Base-by-base conservation (phyloP, 2,329 filamentous ascomycete species). In the Paecilomyces dactylethromorphus region DNA sequence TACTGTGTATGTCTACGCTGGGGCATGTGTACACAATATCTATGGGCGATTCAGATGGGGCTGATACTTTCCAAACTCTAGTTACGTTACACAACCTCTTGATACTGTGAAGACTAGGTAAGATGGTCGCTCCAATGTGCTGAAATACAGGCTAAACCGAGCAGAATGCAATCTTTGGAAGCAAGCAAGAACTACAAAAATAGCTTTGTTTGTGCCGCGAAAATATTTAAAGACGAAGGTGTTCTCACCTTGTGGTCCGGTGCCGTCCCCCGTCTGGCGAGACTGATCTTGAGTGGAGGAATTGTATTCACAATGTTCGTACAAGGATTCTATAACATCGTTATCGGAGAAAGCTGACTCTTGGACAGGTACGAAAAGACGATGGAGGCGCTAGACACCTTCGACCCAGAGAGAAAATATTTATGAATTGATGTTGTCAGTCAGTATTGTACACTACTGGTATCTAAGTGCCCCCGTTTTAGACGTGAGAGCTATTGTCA, bases 301-400 rank as follows among this genome's bases (percentile, higher is more conserved):
- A 96, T 99, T 69, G 94, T 99, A 49, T 99, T 99, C 71, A 95
- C 94, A 22, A 95, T 97, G 85, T 88, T 76, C 69, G 82, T 76
- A 53, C 33, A 53, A 50, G n/a, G 45, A 18, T 45, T n/a, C 52
- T 10, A 45, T 45, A 45, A 10, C 11, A n/a, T n/a, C 29, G 26
- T 56, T 56, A 31, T 45, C 22, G 12, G 35, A 54, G 45, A 49
- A 45, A 59, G 45, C 57, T 67, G 57, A 64, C 61, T 53, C 13
- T 59, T 56, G 29, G 57, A 62, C 58, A 72, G 75, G 87, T 94
- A 97, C 73, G 93, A 97, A 79, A 97, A 97, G 83, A 90, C 88
- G 60, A 97, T 97, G 81, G 93, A 97, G 56, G 68, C 92, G 59
- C 86, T 99, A 80, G 85, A 91, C 68, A 81, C 73, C 69, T 60